Evolutionary conservation across 1,284 basidiomycete species (phyloP), one percentile per base, ranked within the genome.

Genomic region (Ganoderma multipileum): DNA sequence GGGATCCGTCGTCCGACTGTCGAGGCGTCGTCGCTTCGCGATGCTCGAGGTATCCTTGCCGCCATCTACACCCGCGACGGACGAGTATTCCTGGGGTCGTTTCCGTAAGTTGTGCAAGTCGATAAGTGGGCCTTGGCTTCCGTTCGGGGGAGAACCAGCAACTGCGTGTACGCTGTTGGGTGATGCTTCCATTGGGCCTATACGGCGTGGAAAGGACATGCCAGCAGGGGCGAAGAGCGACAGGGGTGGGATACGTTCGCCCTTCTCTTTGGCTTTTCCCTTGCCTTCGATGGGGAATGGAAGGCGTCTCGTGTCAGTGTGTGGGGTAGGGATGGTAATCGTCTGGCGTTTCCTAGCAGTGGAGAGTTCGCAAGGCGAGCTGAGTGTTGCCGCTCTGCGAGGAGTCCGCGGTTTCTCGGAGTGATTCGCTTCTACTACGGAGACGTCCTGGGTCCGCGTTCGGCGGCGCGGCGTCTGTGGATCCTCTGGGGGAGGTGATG

Each of bases 101-200:
- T 72, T 72, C 12, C 63, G 54, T 20, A 60, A 9, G 38, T 64
- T 67, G 26, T 63, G 68, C 2, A 68, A 67, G 58, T 70, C 71
- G 38, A 68, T 41, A 18, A 72, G 65, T 5, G 71, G 65, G 7
- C 38, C 54, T 7, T 26, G 52, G 39, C 18, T 63, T 42, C 23
- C 20, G 0, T 58, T 33, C 0, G 38, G 36, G 0, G 58, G 23
- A 12, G 58, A 18, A 39, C 58, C 23, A 3, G 38, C 58, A 41
- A 39, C 38, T 41, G 7, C 38, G 14, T 39, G 3, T 23, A 20
- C 47, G n/a, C 47, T 64, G 23, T 41, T 23, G 9, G 63, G 52
- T 18, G 38, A 36, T n/a, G 12, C 33, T 26, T 41, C 33, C 50
- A 59, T 2, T 58, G 26, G n/a, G 39, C 20, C 16, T 54, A n/a